Conservation (phyloP, 2,329 filamentous ascomycete genomes). For the Diaporthe velutina region DNA sequence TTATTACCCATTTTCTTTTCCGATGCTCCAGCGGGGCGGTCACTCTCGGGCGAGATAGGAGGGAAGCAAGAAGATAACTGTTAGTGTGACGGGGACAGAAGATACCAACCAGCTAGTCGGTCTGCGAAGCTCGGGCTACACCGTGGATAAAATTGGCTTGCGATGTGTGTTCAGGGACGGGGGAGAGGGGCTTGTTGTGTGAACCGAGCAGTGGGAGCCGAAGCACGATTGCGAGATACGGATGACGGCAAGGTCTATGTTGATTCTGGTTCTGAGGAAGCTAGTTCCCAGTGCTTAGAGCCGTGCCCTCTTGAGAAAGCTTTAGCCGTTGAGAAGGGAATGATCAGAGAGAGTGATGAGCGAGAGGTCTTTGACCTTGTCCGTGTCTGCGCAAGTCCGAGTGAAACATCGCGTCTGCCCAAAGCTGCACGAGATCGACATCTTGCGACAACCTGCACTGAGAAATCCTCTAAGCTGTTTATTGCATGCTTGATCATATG, state of each 20-base stretch:
- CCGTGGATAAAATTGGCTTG: not conserved
- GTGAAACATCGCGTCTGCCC: not conserved
- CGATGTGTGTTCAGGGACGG: not conserved
- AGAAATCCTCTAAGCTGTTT: not conserved
- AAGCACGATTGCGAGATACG: not conserved
- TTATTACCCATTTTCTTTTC: conserved; percentile 29
- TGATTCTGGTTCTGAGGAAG: conserved; percentile 21
- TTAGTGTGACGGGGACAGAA: not conserved
- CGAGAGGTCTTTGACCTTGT: not conserved
- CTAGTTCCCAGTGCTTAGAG: not conserved
- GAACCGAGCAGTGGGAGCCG: not conserved
- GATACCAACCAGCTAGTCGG: conserved; percentile 23
- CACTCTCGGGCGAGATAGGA: not conserved
- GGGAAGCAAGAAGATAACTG: not conserved
- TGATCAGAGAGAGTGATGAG: conserved; percentile 21
- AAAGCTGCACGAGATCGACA: not conserved
- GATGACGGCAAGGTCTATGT: not conserved
- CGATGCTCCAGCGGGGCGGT: conserved; percentile 17
- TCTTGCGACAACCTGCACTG: not conserved
- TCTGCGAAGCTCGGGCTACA: not conserved
- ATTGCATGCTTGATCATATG: not conserved
- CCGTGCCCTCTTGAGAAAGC: not conserved
- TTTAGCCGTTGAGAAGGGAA: conserved; percentile 10
- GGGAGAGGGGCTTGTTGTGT: not conserved
- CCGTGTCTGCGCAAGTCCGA: not conserved